Conservation (phyloP, 768 basidiomycete species). For the Lactarius indigo region DNA sequence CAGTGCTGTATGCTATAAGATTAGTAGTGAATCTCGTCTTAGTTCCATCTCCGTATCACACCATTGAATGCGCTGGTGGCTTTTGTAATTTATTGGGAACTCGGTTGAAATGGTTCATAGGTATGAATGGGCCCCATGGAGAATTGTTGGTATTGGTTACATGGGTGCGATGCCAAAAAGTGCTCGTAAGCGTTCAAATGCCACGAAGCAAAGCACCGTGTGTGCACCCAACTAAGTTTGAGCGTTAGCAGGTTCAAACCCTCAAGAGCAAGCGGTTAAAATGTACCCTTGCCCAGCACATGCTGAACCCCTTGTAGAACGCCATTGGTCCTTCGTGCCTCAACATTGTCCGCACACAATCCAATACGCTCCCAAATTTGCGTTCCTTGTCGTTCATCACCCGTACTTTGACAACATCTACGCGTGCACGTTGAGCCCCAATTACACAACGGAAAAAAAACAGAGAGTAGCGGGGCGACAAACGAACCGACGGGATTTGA, state of each 20-base stretch:
- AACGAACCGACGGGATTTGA: slow-evolving; percentile 36
- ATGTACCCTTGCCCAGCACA: slow-evolving; percentile 40
- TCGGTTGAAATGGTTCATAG: not conserved
- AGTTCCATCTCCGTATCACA: not conserved
- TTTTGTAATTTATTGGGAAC: slow-evolving; percentile 19
- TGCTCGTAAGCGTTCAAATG: slow-evolving; percentile 34
- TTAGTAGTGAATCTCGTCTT: slow-evolving; percentile 21
- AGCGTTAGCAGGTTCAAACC: not conserved
- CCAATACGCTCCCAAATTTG: slow-evolving; percentile 30
- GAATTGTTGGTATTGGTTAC: slow-evolving; percentile 22
- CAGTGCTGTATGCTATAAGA: slow-evolving; percentile 27
- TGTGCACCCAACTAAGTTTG: slow-evolving; percentile 35
- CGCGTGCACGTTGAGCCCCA: not conserved
- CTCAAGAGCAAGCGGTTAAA: not conserved
- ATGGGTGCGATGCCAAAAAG: slow-evolving; percentile 35
- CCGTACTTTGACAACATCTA: slow-evolving; percentile 38
- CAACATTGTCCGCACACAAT: slow-evolving; percentile 34
- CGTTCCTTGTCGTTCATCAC: slow-evolving; percentile 38
- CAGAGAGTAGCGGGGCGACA: not conserved
- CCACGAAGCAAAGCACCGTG: slow-evolving; percentile 36
- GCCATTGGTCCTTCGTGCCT: slow-evolving; percentile 33
- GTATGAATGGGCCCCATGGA: not conserved
- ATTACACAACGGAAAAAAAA: not conserved
- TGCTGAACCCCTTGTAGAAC: slow-evolving; percentile 40
- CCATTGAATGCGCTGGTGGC: not conserved